These are phyloP conservation scores for Cercis canadensis DNA, from an alignment of 306 rosid species.

Conservation along the genomic window DNA sequence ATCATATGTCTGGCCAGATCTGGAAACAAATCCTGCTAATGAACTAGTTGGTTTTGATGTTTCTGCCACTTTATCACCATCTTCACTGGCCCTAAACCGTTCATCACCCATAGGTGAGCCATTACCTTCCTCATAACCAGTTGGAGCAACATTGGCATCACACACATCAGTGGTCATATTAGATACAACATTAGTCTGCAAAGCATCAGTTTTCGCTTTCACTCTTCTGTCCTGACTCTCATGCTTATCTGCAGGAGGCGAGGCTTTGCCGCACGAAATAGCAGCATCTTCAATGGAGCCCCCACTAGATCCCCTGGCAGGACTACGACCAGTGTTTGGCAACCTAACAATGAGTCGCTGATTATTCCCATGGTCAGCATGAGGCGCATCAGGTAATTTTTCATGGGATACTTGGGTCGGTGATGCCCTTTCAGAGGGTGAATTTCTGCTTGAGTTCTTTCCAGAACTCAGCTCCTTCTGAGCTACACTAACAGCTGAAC, in stretches of 20 bases:
- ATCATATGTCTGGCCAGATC: conserved; percentile 60
- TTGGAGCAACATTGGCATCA: conserved; percentile 53
- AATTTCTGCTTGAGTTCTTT: conserved; percentile 46
- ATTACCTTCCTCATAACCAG: conserved; percentile 60
- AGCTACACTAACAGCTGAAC: conserved; percentile 53
- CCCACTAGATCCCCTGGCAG: conserved; percentile 64
- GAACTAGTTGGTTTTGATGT: conserved; percentile 51
- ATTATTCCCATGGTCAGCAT: conserved; percentile 55
- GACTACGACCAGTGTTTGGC: conserved; percentile 73
- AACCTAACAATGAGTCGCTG: conserved; percentile 71
- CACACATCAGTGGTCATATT: conserved; percentile 59
- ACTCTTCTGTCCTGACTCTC: conserved; percentile 58
- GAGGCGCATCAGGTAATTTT: conserved; percentile 61
- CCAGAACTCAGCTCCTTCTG: conserved; percentile 61
- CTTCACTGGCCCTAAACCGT: conserved; percentile 48
- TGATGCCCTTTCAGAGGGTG: conserved; percentile 57
- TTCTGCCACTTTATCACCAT: conserved; percentile 50
- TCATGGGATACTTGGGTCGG: conserved; percentile 53
- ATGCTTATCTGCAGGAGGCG: conserved; percentile 73
- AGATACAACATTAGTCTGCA: conserved; percentile 41
- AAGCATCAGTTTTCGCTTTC: conserved; percentile 61
- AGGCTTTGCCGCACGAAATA: conserved; percentile 51
- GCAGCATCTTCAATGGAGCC: conserved; percentile 71
- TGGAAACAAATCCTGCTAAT: conserved; percentile 56
- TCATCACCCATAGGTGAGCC: conserved; percentile 59